These are phyloP conservation scores for Styphnolobium japonicum DNA, from an alignment of 306 rosid genomes.

Conservation along the genomic window DNA sequence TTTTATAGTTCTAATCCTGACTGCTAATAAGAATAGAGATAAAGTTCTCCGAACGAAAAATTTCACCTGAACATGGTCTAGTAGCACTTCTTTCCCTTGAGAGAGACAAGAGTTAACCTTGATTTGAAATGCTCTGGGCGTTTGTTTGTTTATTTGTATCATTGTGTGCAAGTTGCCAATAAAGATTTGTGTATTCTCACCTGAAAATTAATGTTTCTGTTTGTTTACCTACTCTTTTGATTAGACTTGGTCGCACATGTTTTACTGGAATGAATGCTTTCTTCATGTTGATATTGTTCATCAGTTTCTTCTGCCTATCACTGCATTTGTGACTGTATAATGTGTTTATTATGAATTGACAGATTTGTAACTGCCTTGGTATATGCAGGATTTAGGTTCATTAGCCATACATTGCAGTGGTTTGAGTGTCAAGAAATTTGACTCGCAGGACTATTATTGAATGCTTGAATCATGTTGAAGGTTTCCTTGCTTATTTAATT, in stretches of 20 bases:
- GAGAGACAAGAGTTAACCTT: not conserved
- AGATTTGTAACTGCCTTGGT: not conserved
- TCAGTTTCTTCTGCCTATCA: not conserved
- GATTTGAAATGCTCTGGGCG: not conserved
- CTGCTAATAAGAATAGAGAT: too few species aligned
- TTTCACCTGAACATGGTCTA: not conserved
- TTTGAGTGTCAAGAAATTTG: conserved; percentile 10
- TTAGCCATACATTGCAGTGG: not conserved
- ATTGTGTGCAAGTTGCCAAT: not conserved
- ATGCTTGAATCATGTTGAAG: conserved; percentile 35
- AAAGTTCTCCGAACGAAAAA: not conserved
- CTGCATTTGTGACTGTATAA: not conserved
- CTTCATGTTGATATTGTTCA: not conserved
- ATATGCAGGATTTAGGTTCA: conserved; percentile 28
- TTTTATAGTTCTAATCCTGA: not conserved
- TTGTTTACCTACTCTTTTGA: not conserved
- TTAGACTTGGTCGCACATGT: not conserved
- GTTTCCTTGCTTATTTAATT: conserved; percentile 17
- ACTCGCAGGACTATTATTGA: not conserved
- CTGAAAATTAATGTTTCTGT: not conserved
- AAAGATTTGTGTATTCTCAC: not conserved
- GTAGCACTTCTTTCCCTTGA: not conserved
- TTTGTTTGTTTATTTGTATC: not conserved
- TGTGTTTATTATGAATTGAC: not conserved
- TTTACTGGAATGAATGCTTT: not conserved